Percentiles rank a stretch among this genome's conserved stretches.
Evolutionary conservation across 495 filamentous ascomycete genomes (phyloP).

Genomic region (Aspergillus diversus): DNA sequence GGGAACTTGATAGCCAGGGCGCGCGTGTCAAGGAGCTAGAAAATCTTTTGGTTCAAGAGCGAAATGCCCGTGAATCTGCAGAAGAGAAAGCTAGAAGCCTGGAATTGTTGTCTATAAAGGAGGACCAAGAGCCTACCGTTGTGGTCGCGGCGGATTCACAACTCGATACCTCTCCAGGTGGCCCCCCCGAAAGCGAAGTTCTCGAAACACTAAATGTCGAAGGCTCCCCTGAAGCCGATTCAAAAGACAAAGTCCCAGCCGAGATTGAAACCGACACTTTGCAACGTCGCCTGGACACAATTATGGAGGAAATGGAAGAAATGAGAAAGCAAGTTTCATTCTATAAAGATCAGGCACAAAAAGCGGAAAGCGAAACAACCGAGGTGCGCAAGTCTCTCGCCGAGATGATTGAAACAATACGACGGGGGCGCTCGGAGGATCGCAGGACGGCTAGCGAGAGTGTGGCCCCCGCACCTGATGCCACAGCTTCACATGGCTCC

Average conservation of each 20-base stretch:
- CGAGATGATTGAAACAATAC: conserved; percentile 86
- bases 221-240: conserved; percentile 25
- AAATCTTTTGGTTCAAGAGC: conserved; percentile 74
- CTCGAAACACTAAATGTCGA: conserved; percentile 16
- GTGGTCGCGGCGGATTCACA: conserved; percentile 15
- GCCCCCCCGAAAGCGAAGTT: conserved; percentile 26
- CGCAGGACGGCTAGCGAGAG: conserved; percentile 1
- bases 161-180: conserved; percentile 33
- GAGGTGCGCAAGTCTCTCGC: conserved; percentile 71
- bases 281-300: conserved; percentile 74
- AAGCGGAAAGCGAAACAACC: conserved; percentile 73
- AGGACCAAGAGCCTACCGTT: conserved; percentile 25
- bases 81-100: conserved; percentile 77
- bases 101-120: conserved; percentile 50
- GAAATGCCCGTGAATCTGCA: conserved; percentile 76
- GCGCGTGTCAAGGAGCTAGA: conserved; percentile 82
- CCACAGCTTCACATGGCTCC: conserved; percentile 13
- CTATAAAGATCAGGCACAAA: conserved; percentile 77
- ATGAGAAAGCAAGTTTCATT: conserved; percentile 78
- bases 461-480: conserved; percentile 12
- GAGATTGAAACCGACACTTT: conserved; percentile 47
- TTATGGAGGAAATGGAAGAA: conserved; percentile 82
- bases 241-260: conserved; percentile 31
- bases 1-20: conserved; percentile 78
- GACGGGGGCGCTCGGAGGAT: conserved; percentile 59